Conservation (phyloP, 2,329 filamentous ascomycete species). For the Didymella pomorum region DNA sequence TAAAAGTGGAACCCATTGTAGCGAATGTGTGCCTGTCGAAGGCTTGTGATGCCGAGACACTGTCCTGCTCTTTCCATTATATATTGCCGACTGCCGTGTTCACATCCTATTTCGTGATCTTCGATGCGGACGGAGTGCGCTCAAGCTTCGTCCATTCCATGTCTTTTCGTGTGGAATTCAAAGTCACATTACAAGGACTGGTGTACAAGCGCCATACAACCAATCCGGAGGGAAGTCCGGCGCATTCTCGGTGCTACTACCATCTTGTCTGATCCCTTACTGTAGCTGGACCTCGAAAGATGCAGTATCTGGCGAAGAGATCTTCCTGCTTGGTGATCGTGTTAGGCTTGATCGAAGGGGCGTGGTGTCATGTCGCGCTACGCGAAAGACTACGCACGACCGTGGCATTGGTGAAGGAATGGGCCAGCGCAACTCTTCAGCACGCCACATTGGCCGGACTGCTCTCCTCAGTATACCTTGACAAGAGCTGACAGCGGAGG, state of each 20-base stretch:
- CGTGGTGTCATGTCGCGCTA: slow-evolving; percentile 10
- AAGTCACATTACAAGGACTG: slow-evolving; percentile 1
- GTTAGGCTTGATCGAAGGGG: slow-evolving; percentile 4
- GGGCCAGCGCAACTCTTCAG: background rate
- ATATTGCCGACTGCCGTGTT: slow-evolving; percentile 3
- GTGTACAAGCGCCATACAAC: background rate
- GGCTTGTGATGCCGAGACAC: slow-evolving; percentile 20
- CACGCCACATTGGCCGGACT: slow-evolving; percentile 1
- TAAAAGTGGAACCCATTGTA: slow-evolving; percentile 22
- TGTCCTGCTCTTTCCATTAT: slow-evolving; percentile 18
- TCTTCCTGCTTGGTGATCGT: slow-evolving; percentile 5
- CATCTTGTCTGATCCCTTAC: slow-evolving; percentile 5
- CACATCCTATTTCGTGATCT: background rate
- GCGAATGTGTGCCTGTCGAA: slow-evolving; percentile 19
- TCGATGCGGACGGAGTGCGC: slow-evolving; percentile 4
- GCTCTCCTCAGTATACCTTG: background rate
- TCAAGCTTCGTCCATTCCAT: slow-evolving; percentile 12
- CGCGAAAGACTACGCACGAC: slow-evolving; percentile 6
- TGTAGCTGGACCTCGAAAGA: slow-evolving; percentile 1
- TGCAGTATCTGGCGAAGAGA: slow-evolving; percentile 13
- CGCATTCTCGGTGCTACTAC: slow-evolving; percentile 10
- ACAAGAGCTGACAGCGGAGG: background rate
- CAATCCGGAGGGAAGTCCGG: slow-evolving; percentile 3
- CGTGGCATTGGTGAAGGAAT: slow-evolving; percentile 10
- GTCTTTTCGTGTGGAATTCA: slow-evolving; percentile 11